Conservation (phyloP, 805 yeast genomes). For the Zygotorulaspora danielsina region DNA sequence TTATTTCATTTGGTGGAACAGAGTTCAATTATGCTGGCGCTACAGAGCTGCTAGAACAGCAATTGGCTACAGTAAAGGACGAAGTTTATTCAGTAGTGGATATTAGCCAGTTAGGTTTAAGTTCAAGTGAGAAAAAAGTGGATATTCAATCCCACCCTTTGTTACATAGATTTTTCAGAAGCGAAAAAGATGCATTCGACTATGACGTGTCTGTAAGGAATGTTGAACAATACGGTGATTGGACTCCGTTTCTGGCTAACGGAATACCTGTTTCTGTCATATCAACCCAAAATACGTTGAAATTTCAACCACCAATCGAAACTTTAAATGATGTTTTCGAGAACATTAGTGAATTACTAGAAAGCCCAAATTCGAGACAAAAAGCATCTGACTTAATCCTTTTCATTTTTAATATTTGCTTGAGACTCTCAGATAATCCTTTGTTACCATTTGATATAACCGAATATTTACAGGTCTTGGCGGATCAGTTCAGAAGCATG, state of each 20-base stretch:
- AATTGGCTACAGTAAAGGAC: conserved; percentile 47
- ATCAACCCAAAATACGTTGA: conserved; percentile 19
- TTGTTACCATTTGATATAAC: conserved; percentile 63
- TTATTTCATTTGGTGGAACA: conserved; percentile 79
- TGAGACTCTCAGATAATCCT: conserved; percentile 72
- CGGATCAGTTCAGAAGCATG: conserved; percentile 45
- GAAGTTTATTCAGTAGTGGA: conserved; percentile 72
- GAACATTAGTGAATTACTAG: conserved; percentile 40
- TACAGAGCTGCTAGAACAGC: conserved; percentile 67
- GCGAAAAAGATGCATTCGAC: conserved; percentile 29
- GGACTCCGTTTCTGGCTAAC: conserved; percentile 56
- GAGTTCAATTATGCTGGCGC: conserved; percentile 80
- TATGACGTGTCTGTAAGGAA: conserved; percentile 26
- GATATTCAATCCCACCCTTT: conserved; percentile 63
- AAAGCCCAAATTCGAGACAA: conserved; percentile 46
- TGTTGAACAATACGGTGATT: conserved; percentile 52
- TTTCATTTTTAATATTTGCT: conserved; percentile 46
- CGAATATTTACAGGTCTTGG: conserved; percentile 43
- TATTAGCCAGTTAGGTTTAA: conserved; percentile 45
- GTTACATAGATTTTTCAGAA: conserved; percentile 45
- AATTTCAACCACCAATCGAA: conserved; percentile 50
- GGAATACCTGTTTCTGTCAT: conserved; percentile 48
- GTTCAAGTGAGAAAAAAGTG: conserved; percentile 51
- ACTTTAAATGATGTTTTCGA: conserved; percentile 66
- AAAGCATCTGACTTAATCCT: conserved; percentile 55